Percentiles rank a stretch among this genome's conserved stretches.
These are phyloP conservation scores for Mycena metata DNA, from an alignment of 768 basidiomycete genomes.

Conservation along the genomic window DNA sequence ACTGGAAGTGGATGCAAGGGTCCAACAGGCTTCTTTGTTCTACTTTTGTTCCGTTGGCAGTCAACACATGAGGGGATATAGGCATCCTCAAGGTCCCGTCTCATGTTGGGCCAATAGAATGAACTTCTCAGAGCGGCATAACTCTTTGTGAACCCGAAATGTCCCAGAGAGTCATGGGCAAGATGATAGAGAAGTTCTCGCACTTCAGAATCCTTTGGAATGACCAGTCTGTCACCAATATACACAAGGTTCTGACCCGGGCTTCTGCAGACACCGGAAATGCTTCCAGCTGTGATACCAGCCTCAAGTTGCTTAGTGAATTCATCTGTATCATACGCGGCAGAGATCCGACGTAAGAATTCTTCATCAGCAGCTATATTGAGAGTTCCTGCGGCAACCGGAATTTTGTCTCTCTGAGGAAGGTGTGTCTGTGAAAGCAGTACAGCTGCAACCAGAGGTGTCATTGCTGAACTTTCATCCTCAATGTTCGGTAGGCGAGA, in stretches of 20 bases:
- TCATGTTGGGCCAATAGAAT: slow-evolving; percentile 49
- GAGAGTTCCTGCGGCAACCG: slow-evolving; percentile 8
- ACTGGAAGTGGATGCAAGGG: slow-evolving; percentile 43
- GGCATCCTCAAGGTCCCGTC: slow-evolving; percentile 42
- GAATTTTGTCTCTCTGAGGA: background rate
- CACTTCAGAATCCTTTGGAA: slow-evolving; percentile 35
- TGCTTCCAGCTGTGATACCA: slow-evolving; percentile 6
- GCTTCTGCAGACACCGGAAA: background rate
- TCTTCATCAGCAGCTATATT: slow-evolving; percentile 16
- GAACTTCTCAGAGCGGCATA: slow-evolving; percentile 42
- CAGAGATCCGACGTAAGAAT: slow-evolving; percentile 20
- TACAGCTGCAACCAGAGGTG: slow-evolving; percentile 7
- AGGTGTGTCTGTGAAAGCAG: background rate
- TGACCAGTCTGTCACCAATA: slow-evolving; percentile 9
- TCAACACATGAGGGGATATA: slow-evolving; percentile 50
- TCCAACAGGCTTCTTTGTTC: slow-evolving; percentile 44
- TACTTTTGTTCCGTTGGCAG: slow-evolving; percentile 54
- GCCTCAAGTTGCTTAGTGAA: background rate
- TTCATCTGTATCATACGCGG: slow-evolving; percentile 9
- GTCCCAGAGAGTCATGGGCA: slow-evolving; percentile 47
- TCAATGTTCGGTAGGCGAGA: slow-evolving; percentile 40
- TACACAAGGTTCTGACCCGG: slow-evolving; percentile 8
- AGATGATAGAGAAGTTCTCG: slow-evolving; percentile 44
- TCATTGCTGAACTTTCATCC: background rate
- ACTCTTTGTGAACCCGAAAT: slow-evolving; percentile 51